A percentile compares a stretch with the other conserved stretches of the same genome.
Conservation (phyloP, 352 stramenopile species). For the Pythium sukuiense region DNA sequence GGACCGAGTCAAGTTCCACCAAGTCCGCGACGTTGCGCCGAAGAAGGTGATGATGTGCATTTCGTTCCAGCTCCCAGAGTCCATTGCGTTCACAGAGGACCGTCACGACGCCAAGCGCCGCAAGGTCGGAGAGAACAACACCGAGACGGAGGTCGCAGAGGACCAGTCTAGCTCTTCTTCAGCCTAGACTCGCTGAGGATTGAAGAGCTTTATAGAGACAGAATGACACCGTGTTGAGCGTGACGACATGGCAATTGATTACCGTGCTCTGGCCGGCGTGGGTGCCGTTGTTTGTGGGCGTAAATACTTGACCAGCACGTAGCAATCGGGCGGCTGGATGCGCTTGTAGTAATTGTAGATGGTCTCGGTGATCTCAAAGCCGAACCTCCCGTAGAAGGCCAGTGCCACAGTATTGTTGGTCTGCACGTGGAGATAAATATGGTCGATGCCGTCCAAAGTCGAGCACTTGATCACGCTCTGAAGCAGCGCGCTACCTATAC, state of each 20-base stretch:
- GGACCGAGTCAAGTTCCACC: constrained; percentile 61
- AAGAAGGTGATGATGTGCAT: constrained; percentile 99
- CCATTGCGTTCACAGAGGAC: constrained; percentile 60
- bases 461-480: constrained; percentile 42
- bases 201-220: too few species aligned
- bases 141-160: background rate
- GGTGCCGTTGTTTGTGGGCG: background rate
- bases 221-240: too few species aligned
- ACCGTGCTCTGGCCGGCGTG: background rate
- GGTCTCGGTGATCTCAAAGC: constrained; percentile 88
- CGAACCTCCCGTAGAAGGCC: constrained; percentile 88
- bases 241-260: too few species aligned
- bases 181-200: too few species aligned
- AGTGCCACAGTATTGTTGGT: constrained; percentile 91
- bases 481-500: constrained; percentile 44
- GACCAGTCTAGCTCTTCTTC: background rate
- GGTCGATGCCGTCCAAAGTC: constrained; percentile 36
- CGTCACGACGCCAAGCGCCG: constrained; percentile 52
- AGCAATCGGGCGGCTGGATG: constrained; percentile 93
- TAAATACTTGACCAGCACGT: constrained; percentile 80
- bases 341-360: constrained; percentile 95
- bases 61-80: constrained; percentile 90
- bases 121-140: constrained; percentile 34
- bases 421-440: constrained; percentile 91
- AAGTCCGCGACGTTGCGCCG: constrained; percentile 94